Base-by-base conservation (phyloP, 495 filamentous ascomycete species). In the Penicillium daleae region DNA sequence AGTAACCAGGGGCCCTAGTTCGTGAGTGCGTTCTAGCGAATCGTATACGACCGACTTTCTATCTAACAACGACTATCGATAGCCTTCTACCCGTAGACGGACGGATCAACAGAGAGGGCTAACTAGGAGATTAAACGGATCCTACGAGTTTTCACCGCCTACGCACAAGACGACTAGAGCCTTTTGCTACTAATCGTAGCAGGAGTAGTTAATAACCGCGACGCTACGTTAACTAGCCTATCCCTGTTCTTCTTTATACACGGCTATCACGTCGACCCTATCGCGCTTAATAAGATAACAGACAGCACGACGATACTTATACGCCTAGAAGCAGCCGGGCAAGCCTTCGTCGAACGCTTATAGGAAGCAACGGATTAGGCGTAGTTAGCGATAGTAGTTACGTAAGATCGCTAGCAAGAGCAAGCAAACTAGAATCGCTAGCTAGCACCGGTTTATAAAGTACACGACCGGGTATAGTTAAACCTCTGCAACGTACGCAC, bases 11-110 rank as follows among this genome's bases (percentile, higher is more conserved):
- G 35, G 1, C 12, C 27, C 22, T 31, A 57, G 24, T 57, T 57
- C 26, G 26, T 57, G 6, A 57, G 55, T 27, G 22, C 15, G 13
- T 54, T 54, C 51, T 54, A 22, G 51, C 6, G 7, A 35, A 54
- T 10, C 10, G 32, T 54, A 19, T 54, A 22, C 32, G 32, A 54
- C 31, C 19, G 15, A 2, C 29, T 54, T 32, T 54, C 27, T 1
- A 54, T 54, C 24, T 4, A 54, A 19, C 32, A 15, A 6, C 29
- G 29, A 44, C 37, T 44, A 2, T 52, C 22, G 6, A 48, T 15
- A 19, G 42, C 42, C 13, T 49, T 49, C 24, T 6, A 49, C n/a
- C 44, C 19, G 19, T 7, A 49, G 24, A 49, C 19, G 8, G 44
- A 49, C 10, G 10, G 44, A 7, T 49, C 7, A 5, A 49, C 24